Base-by-base conservation (phyloP, 192 early-diverging fungal genomes). In the Backusella westeae region DNA sequence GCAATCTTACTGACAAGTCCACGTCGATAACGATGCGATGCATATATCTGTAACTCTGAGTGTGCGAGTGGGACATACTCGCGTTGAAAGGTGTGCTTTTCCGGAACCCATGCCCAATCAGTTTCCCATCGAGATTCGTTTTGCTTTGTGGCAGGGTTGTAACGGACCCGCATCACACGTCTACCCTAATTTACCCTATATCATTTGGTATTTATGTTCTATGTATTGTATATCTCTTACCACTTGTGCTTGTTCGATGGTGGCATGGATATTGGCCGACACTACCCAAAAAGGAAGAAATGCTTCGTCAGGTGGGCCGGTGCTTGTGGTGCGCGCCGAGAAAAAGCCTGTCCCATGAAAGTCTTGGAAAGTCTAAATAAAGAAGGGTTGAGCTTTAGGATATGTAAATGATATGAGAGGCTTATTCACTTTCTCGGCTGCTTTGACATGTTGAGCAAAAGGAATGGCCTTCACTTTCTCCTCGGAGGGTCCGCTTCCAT, bases 301-400 rank as follows among this genome's bases (percentile, higher is more conserved):
- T 9, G 82, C 75, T 69, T 86, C 83, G 38, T 85, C 82, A 21
- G 84, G 80, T 17, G 81, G 78, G 9, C 80, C 70, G 0, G 81
- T 79, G 15, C 78, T 78, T 23, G 52, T 75, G 35, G 81, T 53
- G 17, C 82, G 83, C 38, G 78, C 75, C 2, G 87, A 86, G 32
- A 88, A 88, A 75, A 88, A 88, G 69, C 84, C 85, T n/a, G 85
- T 81, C 2, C 87, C 87, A 66, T 88, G 87, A 41, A 82, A 88
- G 15, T 79, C 75, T 73, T 82, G 77, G 78, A 88, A 86, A 1
- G 75, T 78, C 87, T 88, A 76, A 53, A 6, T 59, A 59, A 26
- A 23, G 9, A 59, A 59, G 12, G 42, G 15, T 44, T 44, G 42
- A 19, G 42, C 15, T 44, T 44, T 0, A 17, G 42, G 15, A 44